phyloP scores from a whole-genome alignment of 108 stramenopile genomes.

The Asterionellopsis glacialis region DNA sequence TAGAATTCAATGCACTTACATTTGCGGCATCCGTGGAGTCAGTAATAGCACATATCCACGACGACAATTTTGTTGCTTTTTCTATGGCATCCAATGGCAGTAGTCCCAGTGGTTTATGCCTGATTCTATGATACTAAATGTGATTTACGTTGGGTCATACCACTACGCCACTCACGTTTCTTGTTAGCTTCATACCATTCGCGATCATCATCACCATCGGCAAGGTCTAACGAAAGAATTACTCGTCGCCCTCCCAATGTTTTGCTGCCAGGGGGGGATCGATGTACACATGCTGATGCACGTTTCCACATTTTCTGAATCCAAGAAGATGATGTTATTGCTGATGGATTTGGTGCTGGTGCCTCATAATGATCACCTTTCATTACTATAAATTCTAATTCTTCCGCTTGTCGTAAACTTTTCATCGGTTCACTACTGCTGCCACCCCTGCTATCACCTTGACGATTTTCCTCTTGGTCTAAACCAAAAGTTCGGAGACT shows the following conservation, averaged over 20 bases:
- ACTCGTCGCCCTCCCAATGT: conserved; percentile 25
- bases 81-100: no score
- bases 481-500: conserved; percentile 19
- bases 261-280: conserved; percentile 41
- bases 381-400: conserved; percentile 64
- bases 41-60: no score
- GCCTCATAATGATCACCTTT: conserved; percentile 57
- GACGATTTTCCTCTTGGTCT: no score
- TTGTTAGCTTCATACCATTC: conserved; percentile 51
- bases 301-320: conserved; percentile 30
- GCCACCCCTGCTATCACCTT: no score
- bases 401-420: conserved; percentile 29
- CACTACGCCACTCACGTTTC: conserved; percentile 43
- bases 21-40: no score
- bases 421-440: background rate
- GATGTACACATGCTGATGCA: conserved; percentile 53
- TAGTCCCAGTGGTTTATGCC: no score
- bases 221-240: conserved; percentile 53
- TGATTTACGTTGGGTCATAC: conserved; percentile 51
- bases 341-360: conserved; percentile 13
- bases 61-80: no score
- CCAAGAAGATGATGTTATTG: background rate
- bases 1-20: no score
- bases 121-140: conserved; percentile 17
- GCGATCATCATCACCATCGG: conserved; percentile 53